A percentile compares a stretch with the other conserved stretches of the same genome.
These are phyloP conservation scores for Cordyceps militaris DNA, from an alignment of 2,329 filamentous ascomycete genomes.

Conservation along the genomic window DNA sequence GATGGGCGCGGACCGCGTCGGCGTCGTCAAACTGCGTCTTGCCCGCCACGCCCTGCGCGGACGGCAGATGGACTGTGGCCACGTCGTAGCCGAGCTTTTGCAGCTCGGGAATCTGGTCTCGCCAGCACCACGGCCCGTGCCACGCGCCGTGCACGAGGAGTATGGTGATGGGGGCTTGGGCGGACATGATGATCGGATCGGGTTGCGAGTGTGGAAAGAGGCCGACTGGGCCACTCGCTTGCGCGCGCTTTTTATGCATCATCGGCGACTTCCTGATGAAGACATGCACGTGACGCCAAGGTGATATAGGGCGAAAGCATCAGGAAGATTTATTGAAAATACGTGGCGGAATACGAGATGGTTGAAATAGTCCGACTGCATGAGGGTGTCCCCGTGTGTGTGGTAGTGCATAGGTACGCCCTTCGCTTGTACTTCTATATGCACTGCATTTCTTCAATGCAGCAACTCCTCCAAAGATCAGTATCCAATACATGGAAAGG, in stretches of 20 bases:
- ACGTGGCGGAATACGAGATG: no score
- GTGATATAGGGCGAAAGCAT: background rate
- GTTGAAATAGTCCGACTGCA: no score
- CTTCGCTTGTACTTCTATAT: no score
- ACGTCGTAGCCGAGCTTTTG: conserved; percentile 22
- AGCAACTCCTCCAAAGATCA: no score
- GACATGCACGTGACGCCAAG: background rate
- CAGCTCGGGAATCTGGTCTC: conserved; percentile 25
- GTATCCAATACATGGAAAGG: no score
- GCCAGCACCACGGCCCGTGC: conserved; percentile 25
- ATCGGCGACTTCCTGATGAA: background rate
- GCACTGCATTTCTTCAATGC: no score
- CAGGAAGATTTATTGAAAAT: no score
- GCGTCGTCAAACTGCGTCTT: conserved; percentile 26
- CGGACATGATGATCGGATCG: background rate
- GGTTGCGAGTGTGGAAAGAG: no score
- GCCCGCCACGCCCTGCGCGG: conserved; percentile 21
- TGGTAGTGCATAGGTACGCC: no score
- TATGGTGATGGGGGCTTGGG: conserved; percentile 17
- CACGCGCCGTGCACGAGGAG: conserved; percentile 35
- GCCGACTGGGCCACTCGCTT: no score
- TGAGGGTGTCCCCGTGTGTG: no score
- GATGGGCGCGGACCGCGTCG: conserved; percentile 21
- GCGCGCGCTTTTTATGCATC: no score
- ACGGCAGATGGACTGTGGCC: conserved; percentile 23